Percentiles rank a stretch among this genome's conserved stretches.
Conservation (phyloP, 306 rosid genomes). For the Albizia julibrissin region DNA sequence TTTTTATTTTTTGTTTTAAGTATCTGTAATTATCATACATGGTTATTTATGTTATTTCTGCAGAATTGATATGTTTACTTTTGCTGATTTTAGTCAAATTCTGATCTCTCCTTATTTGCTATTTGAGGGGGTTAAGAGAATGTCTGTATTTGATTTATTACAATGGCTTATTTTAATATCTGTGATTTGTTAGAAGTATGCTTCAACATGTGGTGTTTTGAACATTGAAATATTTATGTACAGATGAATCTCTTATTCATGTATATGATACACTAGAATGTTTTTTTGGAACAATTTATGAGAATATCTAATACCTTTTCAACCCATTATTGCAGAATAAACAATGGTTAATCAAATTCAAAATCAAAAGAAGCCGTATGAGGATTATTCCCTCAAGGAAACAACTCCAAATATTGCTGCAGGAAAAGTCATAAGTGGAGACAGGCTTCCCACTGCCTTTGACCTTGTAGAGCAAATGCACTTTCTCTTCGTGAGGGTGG, state of each 20-base stretch:
- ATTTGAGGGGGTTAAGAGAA: neutral
- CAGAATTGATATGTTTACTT: neutral
- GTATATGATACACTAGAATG: neutral
- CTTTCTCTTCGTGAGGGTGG: constrained; percentile 43
- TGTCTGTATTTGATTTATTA: neutral
- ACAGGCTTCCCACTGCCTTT: constrained; percentile 24
- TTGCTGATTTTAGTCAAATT: neutral
- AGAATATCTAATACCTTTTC: neutral
- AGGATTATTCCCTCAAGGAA: constrained; percentile 43
- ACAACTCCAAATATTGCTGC: constrained; percentile 46
- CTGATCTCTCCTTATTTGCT: neutral
- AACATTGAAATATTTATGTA: neutral
- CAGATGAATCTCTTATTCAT: neutral
- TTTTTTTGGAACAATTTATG: neutral
- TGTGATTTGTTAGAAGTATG: neutral
- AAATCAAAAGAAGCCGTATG: constrained; percentile 30
- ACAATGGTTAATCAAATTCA: constrained; percentile 34
- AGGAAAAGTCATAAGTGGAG: constrained; percentile 27
- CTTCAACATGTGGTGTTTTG: neutral
- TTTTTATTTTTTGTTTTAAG: neutral
- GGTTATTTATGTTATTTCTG: neutral
- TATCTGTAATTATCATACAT: neutral
- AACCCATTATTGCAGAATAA: neutral
- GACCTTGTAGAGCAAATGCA: constrained; percentile 48
- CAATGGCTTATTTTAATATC: neutral